Evolutionary conservation across 1,284 basidiomycete species (phyloP), one percentile per base, ranked within the genome.

Genomic region (Fomitopsis pinicola): DNA sequence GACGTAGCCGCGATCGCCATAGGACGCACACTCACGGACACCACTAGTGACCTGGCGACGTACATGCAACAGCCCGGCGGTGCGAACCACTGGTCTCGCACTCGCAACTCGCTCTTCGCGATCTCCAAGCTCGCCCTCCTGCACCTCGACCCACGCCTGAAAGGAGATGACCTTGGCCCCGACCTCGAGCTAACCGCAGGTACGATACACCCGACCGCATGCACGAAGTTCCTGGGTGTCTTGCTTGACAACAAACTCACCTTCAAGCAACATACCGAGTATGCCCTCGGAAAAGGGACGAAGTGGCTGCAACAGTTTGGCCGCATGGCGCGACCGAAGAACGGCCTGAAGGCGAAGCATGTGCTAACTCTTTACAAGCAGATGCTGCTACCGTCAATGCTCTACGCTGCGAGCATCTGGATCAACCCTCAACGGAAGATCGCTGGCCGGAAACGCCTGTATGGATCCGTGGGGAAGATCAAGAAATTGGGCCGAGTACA

Each of bases 351-450:
- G 17, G 33, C 50, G 0, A 53, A 54, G 2, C 35, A 46, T 17
- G 14, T 48, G 8, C n/a, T 68, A 30, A 61, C 63, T 5, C 64
- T 76, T 0, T 79, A 76, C 60, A 50, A 68, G 0, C 60, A 72
- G 2, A 69, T 77, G 0, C 73, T 68, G 0, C 53, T 78, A 6
- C 73, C 76, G 2, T 71, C 71, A 42, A 73, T 78, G 68, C 66
- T 71, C 0, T 79, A 78, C 48, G 74, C 71, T 1, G 65, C 72
- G 0, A 74, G 77, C 44, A 56, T 78, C 1, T 80, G 74, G 70
- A 59, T 70, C 55, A 26, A 74, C 66, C 54, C 73, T 1, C 57
- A 68, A 1, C 61, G 66, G 0, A 42, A 46, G 2, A 59, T 67
- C 0, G 58, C 53, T 1, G 62, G 57, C 15, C 60, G 48, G 12